Evolutionary conservation across 1,139 yeast species (phyloP).

Genomic region (Eremothecium coryli): DNA sequence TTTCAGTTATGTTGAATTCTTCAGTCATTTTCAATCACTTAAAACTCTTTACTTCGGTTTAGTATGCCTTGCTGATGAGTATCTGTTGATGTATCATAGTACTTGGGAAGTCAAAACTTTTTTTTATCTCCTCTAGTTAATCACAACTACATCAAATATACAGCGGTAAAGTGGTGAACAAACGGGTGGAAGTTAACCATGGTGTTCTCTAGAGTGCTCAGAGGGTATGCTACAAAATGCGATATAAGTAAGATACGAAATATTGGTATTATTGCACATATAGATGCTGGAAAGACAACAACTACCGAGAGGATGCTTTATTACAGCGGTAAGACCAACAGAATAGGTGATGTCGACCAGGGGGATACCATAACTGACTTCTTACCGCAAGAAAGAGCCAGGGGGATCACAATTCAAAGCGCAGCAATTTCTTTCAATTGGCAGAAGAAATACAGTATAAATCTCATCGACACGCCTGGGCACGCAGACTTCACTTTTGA

Average conservation of each 20-base stretch:
- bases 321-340: conserved; percentile 68
- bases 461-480: conserved; percentile 94
- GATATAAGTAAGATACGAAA: conserved; percentile 27
- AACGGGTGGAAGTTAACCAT: too few relatives aligned
- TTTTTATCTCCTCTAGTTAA: too few relatives aligned
- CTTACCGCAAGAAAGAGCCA: conserved; percentile 75
- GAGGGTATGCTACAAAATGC: conserved; percentile 14
- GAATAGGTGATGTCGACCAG: conserved; percentile 90
- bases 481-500: conserved; percentile 97
- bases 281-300: conserved; percentile 94
- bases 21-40: conserved; percentile 6
- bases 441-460: conserved; percentile 59
- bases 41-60: background rate
- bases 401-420: conserved; percentile 94
- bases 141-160: too few relatives aligned
- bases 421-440: conserved; percentile 93
- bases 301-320: conserved; percentile 91
- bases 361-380: conserved; percentile 97
- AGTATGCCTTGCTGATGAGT: too few relatives aligned
- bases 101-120: too few relatives aligned
- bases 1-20: conserved; percentile 67
- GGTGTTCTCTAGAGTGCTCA: conserved; percentile 3
- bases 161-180: too few relatives aligned
- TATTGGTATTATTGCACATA: conserved; percentile 84
- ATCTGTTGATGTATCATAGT: too few relatives aligned